These are phyloP conservation scores for Cylindrotheca closterium DNA, from an alignment of 108 stramenopile species.

Conservation along the genomic window DNA sequence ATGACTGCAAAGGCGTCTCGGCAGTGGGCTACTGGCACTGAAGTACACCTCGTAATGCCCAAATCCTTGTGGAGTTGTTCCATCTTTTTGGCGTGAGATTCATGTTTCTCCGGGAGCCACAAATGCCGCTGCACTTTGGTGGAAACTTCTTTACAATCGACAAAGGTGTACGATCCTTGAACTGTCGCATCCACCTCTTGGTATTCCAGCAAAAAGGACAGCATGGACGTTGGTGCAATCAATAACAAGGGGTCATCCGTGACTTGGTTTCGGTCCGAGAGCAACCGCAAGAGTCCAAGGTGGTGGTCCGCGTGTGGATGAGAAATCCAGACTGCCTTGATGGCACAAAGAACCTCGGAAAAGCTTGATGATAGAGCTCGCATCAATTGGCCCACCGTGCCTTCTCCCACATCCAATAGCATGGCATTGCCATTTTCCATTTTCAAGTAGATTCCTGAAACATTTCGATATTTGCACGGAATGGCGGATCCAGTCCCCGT, in stretches of 20 bases:
- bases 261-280: slow-evolving; percentile 59
- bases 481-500: slow-evolving; percentile 97
- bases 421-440: slow-evolving; percentile 61
- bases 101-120: not conserved
- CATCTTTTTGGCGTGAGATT: slow-evolving; percentile 1
- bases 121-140: not conserved
- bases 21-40: slow-evolving; percentile 91
- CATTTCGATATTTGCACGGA: slow-evolving; percentile 97
- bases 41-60: slow-evolving; percentile 50
- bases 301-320: slow-evolving; percentile 99
- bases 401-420: slow-evolving; percentile 94
- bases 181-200: slow-evolving; percentile 54
- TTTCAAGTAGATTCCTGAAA: slow-evolving; percentile 84
- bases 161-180: slow-evolving; percentile 50
- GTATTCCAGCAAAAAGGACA: slow-evolving; percentile 79
- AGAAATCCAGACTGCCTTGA: slow-evolving; percentile 93
- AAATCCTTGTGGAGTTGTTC: slow-evolving; percentile 43
- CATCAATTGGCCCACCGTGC: slow-evolving; percentile 90
- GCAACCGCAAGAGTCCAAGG: slow-evolving; percentile 85
- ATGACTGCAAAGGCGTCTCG: slow-evolving; percentile 85
- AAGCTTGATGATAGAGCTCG: slow-evolving; percentile 42
- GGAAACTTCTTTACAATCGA: slow-evolving; percentile 69
- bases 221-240: slow-evolving; percentile 82
- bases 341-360: slow-evolving; percentile 24
- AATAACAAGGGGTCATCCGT: slow-evolving; percentile 62